Evolutionary conservation across 306 rosid species (phyloP).

Genomic region (Ceratonia siliqua): DNA sequence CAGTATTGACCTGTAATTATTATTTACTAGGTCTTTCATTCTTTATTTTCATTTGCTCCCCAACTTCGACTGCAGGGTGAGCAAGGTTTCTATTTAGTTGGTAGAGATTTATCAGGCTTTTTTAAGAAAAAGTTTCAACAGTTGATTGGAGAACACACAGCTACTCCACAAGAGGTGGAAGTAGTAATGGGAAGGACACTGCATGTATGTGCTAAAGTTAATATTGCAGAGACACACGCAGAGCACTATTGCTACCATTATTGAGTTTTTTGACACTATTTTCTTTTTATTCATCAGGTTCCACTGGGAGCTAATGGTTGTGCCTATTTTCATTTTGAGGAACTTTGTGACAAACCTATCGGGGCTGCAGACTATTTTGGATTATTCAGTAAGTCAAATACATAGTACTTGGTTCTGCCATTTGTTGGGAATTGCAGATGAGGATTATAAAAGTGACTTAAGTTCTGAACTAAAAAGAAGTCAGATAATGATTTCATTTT

Average conservation of each 20-base stretch:
- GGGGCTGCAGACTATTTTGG: slow-evolving; percentile 99
- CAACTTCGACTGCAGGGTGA: slow-evolving; percentile 60
- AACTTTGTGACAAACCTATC: slow-evolving; percentile 87
- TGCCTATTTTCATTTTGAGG: slow-evolving; percentile 83
- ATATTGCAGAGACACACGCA: no score
- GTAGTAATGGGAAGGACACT: slow-evolving; percentile 91
- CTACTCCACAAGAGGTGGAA: slow-evolving; percentile 79
- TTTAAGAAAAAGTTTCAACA: slow-evolving; percentile 69
- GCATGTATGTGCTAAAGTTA: slow-evolving; percentile 49
- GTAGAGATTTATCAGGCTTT: slow-evolving; percentile 57
- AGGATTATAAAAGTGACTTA: not conserved
- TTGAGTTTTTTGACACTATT: slow-evolving; percentile 7
- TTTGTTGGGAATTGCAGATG: slow-evolving; percentile 17
- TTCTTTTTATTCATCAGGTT: slow-evolving; percentile 52
- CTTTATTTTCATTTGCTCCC: slow-evolving; percentile 12
- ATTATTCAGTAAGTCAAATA: slow-evolving; percentile 74
- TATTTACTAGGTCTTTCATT: not conserved
- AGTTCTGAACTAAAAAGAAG: not conserved
- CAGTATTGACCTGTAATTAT: not conserved
- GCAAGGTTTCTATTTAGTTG: slow-evolving; percentile 86
- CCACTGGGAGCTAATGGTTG: slow-evolving; percentile 88
- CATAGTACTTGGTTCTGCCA: not conserved
- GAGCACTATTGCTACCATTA: not conserved
- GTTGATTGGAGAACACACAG: slow-evolving; percentile 60
- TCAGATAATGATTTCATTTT: slow-evolving; percentile 1